These are phyloP conservation scores for Prunus mira DNA, from an alignment of 306 rosid genomes.

Conservation along the genomic window DNA sequence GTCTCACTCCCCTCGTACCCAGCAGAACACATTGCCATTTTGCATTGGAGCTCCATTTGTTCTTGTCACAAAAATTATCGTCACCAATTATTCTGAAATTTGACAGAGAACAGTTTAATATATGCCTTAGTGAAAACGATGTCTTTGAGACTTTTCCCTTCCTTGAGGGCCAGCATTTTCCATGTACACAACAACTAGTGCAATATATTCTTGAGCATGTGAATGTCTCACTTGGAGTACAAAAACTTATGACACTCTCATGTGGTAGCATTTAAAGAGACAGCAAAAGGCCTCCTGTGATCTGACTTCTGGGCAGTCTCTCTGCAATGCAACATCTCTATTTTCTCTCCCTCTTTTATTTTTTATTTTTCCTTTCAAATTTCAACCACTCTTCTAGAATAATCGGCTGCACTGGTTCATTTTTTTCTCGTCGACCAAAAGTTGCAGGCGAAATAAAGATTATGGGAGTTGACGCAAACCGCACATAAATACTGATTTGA, in stretches of 20 bases:
- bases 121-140: neutral
- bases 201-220: slow-evolving; percentile 18
- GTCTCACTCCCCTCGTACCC: too few species aligned
- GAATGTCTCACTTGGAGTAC: slow-evolving; percentile 19
- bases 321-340: neutral
- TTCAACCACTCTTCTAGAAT: slow-evolving; percentile 1
- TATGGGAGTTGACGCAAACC: neutral
- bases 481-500: neutral
- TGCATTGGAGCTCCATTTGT: too few species aligned
- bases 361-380: neutral
- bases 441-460: neutral
- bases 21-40: too few species aligned
- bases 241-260: slow-evolving; percentile 27
- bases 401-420: neutral
- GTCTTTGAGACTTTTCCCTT: neutral
- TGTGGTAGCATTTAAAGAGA: slow-evolving; percentile 32
- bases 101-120: too few species aligned
- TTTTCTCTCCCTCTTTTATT: neutral
- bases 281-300: neutral
- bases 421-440: neutral
- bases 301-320: neutral
- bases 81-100: too few species aligned
- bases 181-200: neutral
- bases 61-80: too few species aligned
- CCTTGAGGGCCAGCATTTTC: neutral